A percentile compares a stretch with the other conserved stretches of the same genome.
These are phyloP conservation scores for Suillus placidus DNA, from an alignment of 768 basidiomycete genomes.

Conservation along the genomic window DNA sequence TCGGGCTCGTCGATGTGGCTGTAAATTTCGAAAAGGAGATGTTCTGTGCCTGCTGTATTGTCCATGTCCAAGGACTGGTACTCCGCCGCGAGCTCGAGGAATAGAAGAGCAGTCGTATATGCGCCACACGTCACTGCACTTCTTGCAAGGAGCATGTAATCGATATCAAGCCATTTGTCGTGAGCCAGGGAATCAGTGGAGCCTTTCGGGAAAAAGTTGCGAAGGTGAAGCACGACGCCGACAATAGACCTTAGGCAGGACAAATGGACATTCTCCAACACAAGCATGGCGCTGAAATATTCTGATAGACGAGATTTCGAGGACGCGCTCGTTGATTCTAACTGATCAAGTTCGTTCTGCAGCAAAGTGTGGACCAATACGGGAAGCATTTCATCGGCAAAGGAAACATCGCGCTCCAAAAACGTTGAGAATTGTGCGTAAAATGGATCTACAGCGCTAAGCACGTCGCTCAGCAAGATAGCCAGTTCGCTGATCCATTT, in stretches of 20 bases:
- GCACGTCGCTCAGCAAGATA: slow-evolving; percentile 55
- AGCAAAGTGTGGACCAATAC: slow-evolving; percentile 75
- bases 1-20: slow-evolving; percentile 96
- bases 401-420: slow-evolving; percentile 51
- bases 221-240: slow-evolving; percentile 78
- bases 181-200: slow-evolving; percentile 49
- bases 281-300: slow-evolving; percentile 30
- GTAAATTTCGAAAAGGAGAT: slow-evolving; percentile 90
- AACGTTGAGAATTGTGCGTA: slow-evolving; percentile 70
- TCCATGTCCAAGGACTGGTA: slow-evolving; percentile 35
- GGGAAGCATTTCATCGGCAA: slow-evolving; percentile 73
- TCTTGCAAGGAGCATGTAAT: slow-evolving; percentile 69
- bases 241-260: slow-evolving; percentile 65
- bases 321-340: slow-evolving; percentile 4
- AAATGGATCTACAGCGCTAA: slow-evolving; percentile 59
- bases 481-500: slow-evolving; percentile 67
- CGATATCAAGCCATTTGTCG: slow-evolving; percentile 81
- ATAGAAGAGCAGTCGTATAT: slow-evolving; percentile 88
- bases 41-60: slow-evolving; percentile 47
- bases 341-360: slow-evolving; percentile 27
- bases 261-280: slow-evolving; percentile 31
- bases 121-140: slow-evolving; percentile 79
- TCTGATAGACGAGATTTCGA: slow-evolving; percentile 24
- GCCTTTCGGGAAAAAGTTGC: slow-evolving; percentile 54
- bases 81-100: slow-evolving; percentile 79